A percentile compares a stretch with the other conserved stretches of the same genome.
Evolutionary conservation across 306 rosid genomes (phyloP).

Genomic region (Dalbergia oliveri): DNA sequence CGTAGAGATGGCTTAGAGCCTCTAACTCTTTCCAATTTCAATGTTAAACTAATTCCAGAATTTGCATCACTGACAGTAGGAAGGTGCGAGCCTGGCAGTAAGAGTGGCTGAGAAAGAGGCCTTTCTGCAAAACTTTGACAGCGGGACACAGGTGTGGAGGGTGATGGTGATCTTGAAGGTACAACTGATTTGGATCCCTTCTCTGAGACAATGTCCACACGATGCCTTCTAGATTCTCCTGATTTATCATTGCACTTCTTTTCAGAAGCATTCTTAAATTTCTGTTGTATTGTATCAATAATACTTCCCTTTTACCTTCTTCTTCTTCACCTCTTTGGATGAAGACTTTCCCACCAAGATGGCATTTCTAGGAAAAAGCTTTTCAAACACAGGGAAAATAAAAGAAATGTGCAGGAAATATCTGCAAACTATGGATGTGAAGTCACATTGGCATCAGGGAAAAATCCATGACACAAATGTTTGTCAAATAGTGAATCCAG

Average conservation of each 20-base stretch:
- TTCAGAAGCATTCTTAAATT: conserved; percentile 72
- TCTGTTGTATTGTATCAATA: conserved; percentile 70
- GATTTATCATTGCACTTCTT: conserved; percentile 59
- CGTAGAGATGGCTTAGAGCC: conserved; percentile 59
- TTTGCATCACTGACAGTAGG: conserved; percentile 60
- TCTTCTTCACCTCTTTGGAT: conserved; percentile 72
- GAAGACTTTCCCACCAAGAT: conserved; percentile 89
- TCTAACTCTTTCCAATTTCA: conserved; percentile 62
- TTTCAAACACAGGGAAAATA: conserved; percentile 14
- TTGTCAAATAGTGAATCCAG: conserved; percentile 38
- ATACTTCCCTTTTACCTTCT: conserved; percentile 72
- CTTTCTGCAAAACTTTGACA: conserved; percentile 85
- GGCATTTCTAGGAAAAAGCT: conserved; percentile 62
- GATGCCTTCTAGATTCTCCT: conserved; percentile 61
- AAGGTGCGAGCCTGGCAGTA: conserved; percentile 63
- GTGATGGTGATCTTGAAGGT: conserved; percentile 74
- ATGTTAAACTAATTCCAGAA: conserved; percentile 62
- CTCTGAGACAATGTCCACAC: conserved; percentile 60
- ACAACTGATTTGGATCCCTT: conserved; percentile 67
- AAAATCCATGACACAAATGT: conserved; percentile 39
- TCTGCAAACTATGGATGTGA: conserved; percentile 33
- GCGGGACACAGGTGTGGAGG: conserved; percentile 68
- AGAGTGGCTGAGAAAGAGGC: conserved; percentile 72
- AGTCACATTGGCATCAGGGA: conserved; percentile 38
- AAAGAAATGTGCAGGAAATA: conserved; percentile 17